Evolutionary conservation across 2,329 filamentous ascomycete genomes (phyloP).

Genomic region (Fusarium aywerte): DNA sequence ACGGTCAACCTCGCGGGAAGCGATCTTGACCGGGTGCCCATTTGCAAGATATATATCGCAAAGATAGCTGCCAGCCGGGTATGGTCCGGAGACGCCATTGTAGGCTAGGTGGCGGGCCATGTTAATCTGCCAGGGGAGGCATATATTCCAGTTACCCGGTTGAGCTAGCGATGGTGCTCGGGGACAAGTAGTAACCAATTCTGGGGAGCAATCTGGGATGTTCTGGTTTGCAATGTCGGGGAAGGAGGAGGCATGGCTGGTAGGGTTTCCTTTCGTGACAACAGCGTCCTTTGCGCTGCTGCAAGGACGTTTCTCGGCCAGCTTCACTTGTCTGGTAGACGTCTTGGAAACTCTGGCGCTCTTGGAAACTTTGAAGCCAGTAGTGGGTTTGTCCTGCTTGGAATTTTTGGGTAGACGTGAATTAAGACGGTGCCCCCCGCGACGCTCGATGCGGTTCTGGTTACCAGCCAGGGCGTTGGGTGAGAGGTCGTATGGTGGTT

Average conservation of each 20-base stretch:
- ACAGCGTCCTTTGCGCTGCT: not conserved
- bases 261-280: not conserved
- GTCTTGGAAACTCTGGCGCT: not conserved
- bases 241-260: too few species aligned
- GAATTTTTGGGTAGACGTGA: not conserved
- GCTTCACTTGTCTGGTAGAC: not conserved
- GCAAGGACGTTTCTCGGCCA: not conserved
- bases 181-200: constrained; percentile 1
- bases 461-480: not conserved
- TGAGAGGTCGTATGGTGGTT: constrained; percentile 6
- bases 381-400: not conserved
- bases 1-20: not conserved
- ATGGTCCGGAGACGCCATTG: constrained; percentile 32
- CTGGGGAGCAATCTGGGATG: constrained; percentile 7
- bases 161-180: constrained; percentile 8
- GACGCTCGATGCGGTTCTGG: not conserved
- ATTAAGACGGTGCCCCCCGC: not conserved
- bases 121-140: constrained; percentile 29
- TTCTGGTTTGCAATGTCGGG: not conserved
- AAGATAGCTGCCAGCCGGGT: constrained; percentile 39
- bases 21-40: constrained; percentile 30
- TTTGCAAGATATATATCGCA: constrained; percentile 30
- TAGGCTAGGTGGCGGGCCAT: constrained; percentile 34
- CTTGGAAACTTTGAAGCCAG: constrained; percentile 12
- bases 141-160: constrained; percentile 2